Percentiles rank a stretch among this genome's conserved stretches.
These are phyloP conservation scores for Mortierella polycephala DNA, from an alignment of 371 early-diverging fungal species.

Conservation along the genomic window DNA sequence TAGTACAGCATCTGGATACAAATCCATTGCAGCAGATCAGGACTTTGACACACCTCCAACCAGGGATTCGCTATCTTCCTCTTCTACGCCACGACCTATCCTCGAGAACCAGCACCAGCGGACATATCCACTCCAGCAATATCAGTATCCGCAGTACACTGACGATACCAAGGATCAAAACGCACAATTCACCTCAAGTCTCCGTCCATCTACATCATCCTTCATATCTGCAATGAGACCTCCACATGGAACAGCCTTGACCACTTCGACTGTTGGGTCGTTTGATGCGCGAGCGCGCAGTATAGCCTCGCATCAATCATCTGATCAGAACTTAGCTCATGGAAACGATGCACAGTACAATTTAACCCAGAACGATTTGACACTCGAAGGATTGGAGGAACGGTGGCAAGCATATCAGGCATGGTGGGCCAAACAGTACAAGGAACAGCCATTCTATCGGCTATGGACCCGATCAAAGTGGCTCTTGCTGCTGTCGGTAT, in stretches of 20 bases:
- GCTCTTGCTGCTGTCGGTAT: slow-evolving; percentile 32
- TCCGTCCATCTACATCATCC: background rate
- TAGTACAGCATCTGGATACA: too few relatives aligned
- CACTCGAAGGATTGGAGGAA: slow-evolving; percentile 43
- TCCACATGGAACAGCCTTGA: background rate
- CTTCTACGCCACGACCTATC: too few relatives aligned
- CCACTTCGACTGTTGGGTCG: slow-evolving; percentile 17
- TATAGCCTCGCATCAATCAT: slow-evolving; percentile 22
- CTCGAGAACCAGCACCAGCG: too few relatives aligned
- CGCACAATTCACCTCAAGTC: background rate
- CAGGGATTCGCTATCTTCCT: too few relatives aligned
- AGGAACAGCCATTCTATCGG: slow-evolving; percentile 40
- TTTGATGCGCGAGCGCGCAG: slow-evolving; percentile 7
- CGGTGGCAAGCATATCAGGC: slow-evolving; percentile 50
- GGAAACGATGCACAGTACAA: slow-evolving; percentile 24
- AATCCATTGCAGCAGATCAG: too few relatives aligned
- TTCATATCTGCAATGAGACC: background rate
- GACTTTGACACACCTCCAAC: too few relatives aligned
- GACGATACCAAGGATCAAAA: background rate
- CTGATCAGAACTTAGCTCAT: slow-evolving; percentile 4
- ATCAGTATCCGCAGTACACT: background rate
- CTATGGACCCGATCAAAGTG: slow-evolving; percentile 52
- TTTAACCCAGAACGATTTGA: slow-evolving; percentile 34
- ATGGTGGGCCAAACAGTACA: slow-evolving; percentile 42
- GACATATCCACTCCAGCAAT: too few relatives aligned